phyloP scores from a whole-genome alignment of 192 early-diverging fungal species.

The Spinellus fusiger region DNA sequence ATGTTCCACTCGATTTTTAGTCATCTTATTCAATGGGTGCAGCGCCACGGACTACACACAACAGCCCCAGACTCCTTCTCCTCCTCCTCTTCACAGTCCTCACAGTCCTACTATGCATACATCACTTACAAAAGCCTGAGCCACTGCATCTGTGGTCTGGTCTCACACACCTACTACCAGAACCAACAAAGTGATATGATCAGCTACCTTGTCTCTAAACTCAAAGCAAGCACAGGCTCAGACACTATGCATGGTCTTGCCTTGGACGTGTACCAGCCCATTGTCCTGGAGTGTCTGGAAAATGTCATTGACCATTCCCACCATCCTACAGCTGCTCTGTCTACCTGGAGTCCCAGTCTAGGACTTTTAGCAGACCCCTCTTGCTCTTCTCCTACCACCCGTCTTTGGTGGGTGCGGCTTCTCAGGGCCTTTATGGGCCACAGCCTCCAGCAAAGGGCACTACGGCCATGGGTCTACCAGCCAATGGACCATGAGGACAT shows the following conservation, averaged over 20 bases:
- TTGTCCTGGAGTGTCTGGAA: slow-evolving; percentile 31
- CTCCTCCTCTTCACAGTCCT: too few species aligned
- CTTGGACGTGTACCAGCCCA: slow-evolving; percentile 22
- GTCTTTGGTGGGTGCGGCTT: not conserved
- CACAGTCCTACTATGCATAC: not conserved
- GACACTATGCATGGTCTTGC: slow-evolving; percentile 28
- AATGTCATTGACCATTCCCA: too few species aligned
- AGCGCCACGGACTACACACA: not conserved
- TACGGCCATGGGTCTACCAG: too few species aligned
- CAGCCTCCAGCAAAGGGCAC: too few species aligned
- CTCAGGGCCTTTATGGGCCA: too few species aligned
- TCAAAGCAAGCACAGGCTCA: slow-evolving; percentile 12
- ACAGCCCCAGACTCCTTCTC: not conserved
- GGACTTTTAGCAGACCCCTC: not conserved
- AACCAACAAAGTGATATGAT: slow-evolving; percentile 57
- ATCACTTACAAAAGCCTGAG: slow-evolving; percentile 14
- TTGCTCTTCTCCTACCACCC: not conserved
- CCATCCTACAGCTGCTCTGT: too few species aligned
- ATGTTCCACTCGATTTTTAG: slow-evolving; percentile 41
- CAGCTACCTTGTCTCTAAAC: slow-evolving; percentile 40
- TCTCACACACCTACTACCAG: slow-evolving; percentile 49
- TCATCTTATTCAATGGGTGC: slow-evolving; percentile 30
- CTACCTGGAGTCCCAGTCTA: not conserved
- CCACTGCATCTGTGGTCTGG: slow-evolving; percentile 35
- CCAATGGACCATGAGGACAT: not conserved